Conservation (phyloP, 2,329 filamentous ascomycete genomes). For the Fusarium albidum region DNA sequence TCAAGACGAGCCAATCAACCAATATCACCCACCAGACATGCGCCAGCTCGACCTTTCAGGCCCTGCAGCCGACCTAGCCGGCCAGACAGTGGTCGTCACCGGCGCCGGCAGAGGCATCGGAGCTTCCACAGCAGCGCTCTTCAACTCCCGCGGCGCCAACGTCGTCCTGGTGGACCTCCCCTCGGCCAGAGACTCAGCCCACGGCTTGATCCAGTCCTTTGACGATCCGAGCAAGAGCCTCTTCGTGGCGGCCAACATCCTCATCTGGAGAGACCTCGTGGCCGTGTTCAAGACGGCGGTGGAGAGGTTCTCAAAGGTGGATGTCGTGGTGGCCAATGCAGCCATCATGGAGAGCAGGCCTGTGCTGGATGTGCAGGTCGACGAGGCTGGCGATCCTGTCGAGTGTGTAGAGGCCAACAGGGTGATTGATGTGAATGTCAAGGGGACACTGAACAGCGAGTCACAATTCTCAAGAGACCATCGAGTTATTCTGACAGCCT, state of each 20-base stretch:
- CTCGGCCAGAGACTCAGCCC: neutral
- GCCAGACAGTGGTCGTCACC: conserved; percentile 14
- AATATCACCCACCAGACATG: no score
- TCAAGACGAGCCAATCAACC: no score
- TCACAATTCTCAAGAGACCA: no score
- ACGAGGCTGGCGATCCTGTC: neutral
- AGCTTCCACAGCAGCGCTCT: neutral
- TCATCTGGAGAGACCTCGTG: neutral
- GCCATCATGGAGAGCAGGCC: neutral
- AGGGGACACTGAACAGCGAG: conserved; percentile 2
- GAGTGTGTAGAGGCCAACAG: neutral
- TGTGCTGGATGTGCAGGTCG: neutral
- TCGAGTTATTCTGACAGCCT: no score
- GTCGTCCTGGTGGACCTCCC: neutral
- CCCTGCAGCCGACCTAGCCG: neutral
- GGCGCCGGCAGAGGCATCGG: conserved; percentile 19
- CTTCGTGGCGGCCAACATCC: neutral
- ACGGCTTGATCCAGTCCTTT: neutral
- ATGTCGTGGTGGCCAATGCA: neutral
- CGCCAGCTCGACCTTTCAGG: neutral
- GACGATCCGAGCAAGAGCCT: neutral
- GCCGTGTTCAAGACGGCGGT: neutral
- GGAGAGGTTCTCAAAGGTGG: neutral
- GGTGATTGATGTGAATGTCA: conserved; percentile 3
- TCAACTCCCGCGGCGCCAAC: conserved; percentile 10